Evolutionary conservation across 1,284 basidiomycete genomes (phyloP).

Genomic region (Leccinum solheimii): DNA sequence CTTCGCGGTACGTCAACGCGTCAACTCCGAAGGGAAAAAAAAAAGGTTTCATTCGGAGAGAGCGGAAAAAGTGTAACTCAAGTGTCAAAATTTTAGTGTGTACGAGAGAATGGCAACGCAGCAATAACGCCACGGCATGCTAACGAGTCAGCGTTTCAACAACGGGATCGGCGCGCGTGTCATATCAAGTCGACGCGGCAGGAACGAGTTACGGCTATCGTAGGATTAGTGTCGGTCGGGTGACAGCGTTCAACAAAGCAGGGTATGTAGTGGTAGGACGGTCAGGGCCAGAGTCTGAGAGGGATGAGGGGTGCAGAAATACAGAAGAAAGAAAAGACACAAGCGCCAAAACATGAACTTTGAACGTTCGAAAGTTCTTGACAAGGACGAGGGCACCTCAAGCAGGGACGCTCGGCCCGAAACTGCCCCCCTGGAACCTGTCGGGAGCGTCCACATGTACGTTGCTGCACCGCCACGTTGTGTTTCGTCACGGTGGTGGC

Average conservation of each 20-base stretch:
- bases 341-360: not conserved
- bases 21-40: not conserved
- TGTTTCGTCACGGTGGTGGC: not conserved
- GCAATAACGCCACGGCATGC: not conserved
- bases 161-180: not conserved
- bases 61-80: not conserved
- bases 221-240: not conserved
- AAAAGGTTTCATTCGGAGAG: not conserved
- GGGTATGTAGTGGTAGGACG: not conserved
- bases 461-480: not conserved
- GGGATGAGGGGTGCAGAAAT: not conserved
- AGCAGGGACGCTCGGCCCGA: not conserved
- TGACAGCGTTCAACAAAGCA: not conserved
- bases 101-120: not conserved
- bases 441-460: not conserved
- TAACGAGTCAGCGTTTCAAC: not conserved
- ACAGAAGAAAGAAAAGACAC: not conserved
- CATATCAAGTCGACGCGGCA: not conserved
- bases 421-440: not conserved
- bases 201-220: not conserved
- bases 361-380: not conserved
- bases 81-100: not conserved
- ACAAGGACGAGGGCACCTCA: not conserved
- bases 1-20: not conserved
- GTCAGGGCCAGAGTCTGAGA: not conserved